phyloP scores from a whole-genome alignment of 805 yeast genomes.

The Cyberlindnera petersonii region DNA sequence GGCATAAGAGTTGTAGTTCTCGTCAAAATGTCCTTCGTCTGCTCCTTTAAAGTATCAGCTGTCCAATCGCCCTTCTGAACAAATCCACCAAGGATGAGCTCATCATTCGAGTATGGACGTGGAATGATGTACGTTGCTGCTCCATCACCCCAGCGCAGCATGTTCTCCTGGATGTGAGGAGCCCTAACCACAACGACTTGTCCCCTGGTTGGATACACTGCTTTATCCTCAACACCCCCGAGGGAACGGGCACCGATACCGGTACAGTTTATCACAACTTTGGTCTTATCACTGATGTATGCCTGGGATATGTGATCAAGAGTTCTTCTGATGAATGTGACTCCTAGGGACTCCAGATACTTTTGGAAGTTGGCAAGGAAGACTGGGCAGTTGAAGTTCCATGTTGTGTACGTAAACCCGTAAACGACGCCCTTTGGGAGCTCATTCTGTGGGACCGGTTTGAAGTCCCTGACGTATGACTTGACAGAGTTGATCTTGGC shows the following conservation, averaged over 20 bases:
- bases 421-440: constrained; percentile 50
- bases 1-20: constrained; percentile 55
- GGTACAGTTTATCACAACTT: constrained; percentile 67
- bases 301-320: constrained; percentile 58
- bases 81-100: constrained; percentile 73
- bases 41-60: constrained; percentile 51
- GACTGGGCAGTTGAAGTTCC: constrained; percentile 71
- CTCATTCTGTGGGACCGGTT: constrained; percentile 31
- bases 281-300: constrained; percentile 24
- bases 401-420: constrained; percentile 54
- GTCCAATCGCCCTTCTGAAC: constrained; percentile 61
- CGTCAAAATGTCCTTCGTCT: constrained; percentile 57
- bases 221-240: constrained; percentile 61
- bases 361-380: constrained; percentile 46
- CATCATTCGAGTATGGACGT: constrained; percentile 61
- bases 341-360: constrained; percentile 46
- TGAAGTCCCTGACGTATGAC: constrained; percentile 47
- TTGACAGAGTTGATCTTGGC: constrained; percentile 45
- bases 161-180: constrained; percentile 60
- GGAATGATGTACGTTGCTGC: constrained; percentile 69
- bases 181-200: constrained; percentile 73
- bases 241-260: constrained; percentile 65
- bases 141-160: constrained; percentile 56
- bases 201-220: constrained; percentile 72
- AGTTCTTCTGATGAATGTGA: constrained; percentile 43